Conservation (phyloP, 2,329 filamentous ascomycete species). For the Fusarium oligoseptatum region DNA sequence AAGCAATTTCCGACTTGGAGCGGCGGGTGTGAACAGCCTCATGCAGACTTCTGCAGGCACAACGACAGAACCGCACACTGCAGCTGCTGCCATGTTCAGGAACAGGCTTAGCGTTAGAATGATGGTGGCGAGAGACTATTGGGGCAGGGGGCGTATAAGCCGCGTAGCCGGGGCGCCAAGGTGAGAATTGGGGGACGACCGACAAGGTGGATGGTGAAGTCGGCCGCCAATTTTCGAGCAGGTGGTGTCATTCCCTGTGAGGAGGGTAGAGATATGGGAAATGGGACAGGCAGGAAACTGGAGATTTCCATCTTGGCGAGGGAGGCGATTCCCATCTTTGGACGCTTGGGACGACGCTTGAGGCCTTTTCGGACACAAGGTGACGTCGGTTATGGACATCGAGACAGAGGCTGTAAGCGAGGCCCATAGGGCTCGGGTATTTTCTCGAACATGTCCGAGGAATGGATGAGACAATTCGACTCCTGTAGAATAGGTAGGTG, state of each 20-base stretch:
- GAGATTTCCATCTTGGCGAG: conserved; percentile 28
- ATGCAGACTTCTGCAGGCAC: conserved; percentile 19
- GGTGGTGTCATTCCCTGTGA: conserved; percentile 13
- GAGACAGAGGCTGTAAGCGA: not conserved
- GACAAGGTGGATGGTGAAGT: conserved; percentile 1
- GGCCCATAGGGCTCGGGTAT: not conserved
- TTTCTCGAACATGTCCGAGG: conserved; percentile 6
- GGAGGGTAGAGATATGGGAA: conserved; percentile 19
- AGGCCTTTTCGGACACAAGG: conserved; percentile 1
- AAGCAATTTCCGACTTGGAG: conserved; percentile 38
- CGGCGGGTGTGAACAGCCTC: conserved; percentile 8
- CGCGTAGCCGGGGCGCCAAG: conserved; percentile 32
- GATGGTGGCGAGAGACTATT: conserved; percentile 25
- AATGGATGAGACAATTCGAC: not conserved
- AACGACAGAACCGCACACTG: conserved; percentile 9
- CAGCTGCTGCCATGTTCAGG: conserved; percentile 42
- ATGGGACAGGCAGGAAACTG: conserved; percentile 12
- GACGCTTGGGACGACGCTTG: not conserved
- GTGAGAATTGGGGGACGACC: conserved; percentile 7
- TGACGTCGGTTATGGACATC: not conserved
- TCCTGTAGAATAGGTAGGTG: not conserved
- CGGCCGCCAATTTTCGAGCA: conserved; percentile 9
- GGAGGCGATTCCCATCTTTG: conserved; percentile 1
- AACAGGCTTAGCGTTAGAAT: conserved; percentile 49
- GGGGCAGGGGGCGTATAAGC: conserved; percentile 21